Percentiles rank a stretch among this genome's conserved stretches.
Evolutionary conservation across 805 yeast genomes (phyloP).

Genomic region (Yarrowia sp.): DNA sequence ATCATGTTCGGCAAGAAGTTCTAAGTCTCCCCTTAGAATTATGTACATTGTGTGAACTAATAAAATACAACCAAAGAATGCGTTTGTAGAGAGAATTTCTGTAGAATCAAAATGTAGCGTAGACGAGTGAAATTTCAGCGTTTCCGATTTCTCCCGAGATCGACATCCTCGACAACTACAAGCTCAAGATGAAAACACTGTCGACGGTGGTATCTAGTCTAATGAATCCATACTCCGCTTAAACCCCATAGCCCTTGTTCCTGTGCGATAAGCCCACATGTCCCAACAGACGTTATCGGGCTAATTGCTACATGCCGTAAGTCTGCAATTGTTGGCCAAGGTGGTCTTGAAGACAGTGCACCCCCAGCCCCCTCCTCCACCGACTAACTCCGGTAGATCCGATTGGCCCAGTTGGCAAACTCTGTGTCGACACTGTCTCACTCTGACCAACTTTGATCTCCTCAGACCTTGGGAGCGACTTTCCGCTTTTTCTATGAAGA

Average conservation of each 20-base stretch:
- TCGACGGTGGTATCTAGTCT: no score
- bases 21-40: constrained; percentile 44
- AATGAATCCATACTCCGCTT: no score
- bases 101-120: no score
- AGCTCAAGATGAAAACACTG: not conserved
- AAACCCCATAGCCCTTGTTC: no score
- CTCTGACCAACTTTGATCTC: constrained; percentile 15
- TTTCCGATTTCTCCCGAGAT: not conserved
- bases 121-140: not conserved
- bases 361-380: not conserved
- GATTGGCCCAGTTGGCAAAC: constrained; percentile 21
- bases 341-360: no score
- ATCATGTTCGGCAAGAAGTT: constrained; percentile 96
- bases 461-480: not conserved
- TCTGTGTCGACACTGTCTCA: constrained; percentile 7
- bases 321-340: no score
- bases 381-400: constrained; percentile 23
- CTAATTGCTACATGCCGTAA: no score
- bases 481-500: not conserved
- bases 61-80: constrained; percentile 7
- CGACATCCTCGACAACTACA: not conserved
- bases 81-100: no score
- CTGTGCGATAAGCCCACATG: not conserved
- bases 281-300: constrained; percentile 1
- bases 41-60: constrained; percentile 36